Conservation (phyloP, 495 filamentous ascomycete genomes). For the Penicilliopsis zonata region DNA sequence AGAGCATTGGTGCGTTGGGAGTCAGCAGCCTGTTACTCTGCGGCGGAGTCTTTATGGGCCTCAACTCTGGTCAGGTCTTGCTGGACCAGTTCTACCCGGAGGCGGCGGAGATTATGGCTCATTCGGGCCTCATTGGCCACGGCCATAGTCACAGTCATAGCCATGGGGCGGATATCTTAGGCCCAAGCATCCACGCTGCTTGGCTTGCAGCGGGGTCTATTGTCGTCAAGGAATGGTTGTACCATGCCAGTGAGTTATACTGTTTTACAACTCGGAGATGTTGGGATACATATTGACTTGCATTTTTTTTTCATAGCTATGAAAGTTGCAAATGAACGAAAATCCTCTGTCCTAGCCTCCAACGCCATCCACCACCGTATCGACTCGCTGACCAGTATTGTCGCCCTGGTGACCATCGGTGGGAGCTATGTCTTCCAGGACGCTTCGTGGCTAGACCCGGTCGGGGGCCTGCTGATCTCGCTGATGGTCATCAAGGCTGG, state of each 20-base stretch:
- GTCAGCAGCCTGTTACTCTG: slow-evolving; percentile 80
- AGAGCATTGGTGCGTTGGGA: slow-evolving; percentile 84
- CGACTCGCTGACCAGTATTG: slow-evolving; percentile 87
- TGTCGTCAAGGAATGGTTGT: slow-evolving; percentile 89
- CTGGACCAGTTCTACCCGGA: slow-evolving; percentile 74
- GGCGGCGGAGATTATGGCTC: slow-evolving; percentile 47
- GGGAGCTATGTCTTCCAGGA: slow-evolving; percentile 78
- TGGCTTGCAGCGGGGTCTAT: slow-evolving; percentile 94
- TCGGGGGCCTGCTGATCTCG: slow-evolving; percentile 84
- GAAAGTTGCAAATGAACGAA: slow-evolving; percentile 89
- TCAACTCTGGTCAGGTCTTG: slow-evolving; percentile 61
- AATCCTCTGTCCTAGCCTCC: slow-evolving; percentile 90
- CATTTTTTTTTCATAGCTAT: slow-evolving; percentile 49
- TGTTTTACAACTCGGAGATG: background rate
- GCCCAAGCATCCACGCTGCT: slow-evolving; percentile 80
- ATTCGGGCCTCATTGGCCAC: slow-evolving; percentile 37
- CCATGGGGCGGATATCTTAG: slow-evolving; percentile 42
- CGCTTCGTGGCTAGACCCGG: slow-evolving; percentile 87
- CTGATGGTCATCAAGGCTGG: slow-evolving; percentile 87
- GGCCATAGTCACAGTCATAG: slow-evolving; percentile 54
- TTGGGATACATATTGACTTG: slow-evolving; percentile 5
- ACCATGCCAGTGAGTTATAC: slow-evolving; percentile 71
- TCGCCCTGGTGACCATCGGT: slow-evolving; percentile 75
- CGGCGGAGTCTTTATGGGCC: slow-evolving; percentile 84
- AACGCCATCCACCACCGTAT: slow-evolving; percentile 95